Percentiles rank a stretch among this genome's conserved stretches.
These are phyloP conservation scores for Naganishia antarctica DNA, from an alignment of 768 basidiomycete species.

Conservation along the genomic window DNA sequence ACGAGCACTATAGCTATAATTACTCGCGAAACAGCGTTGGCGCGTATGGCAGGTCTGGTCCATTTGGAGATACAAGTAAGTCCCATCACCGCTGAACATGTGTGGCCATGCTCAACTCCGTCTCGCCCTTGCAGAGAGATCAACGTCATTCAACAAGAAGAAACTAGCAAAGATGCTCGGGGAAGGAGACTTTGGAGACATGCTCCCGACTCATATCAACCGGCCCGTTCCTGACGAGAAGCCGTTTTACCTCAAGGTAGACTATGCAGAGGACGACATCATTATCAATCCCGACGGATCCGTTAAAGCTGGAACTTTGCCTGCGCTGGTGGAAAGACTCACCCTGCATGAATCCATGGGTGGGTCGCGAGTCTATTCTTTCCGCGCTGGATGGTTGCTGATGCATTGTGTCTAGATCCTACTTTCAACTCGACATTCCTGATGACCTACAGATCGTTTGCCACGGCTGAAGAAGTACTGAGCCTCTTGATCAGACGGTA, in stretches of 20 bases:
- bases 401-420: slow-evolving; percentile 55
- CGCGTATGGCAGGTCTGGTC: neutral
- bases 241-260: slow-evolving; percentile 82
- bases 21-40: slow-evolving; percentile 16
- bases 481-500: slow-evolving; percentile 76
- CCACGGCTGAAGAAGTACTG: slow-evolving; percentile 72
- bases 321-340: slow-evolving; percentile 78
- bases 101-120: neutral
- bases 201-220: neutral
- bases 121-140: neutral
- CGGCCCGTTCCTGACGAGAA: slow-evolving; percentile 26
- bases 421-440: slow-evolving; percentile 83
- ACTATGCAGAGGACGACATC: slow-evolving; percentile 74
- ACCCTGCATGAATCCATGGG: slow-evolving; percentile 86
- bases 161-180: slow-evolving; percentile 48
- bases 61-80: slow-evolving; percentile 21
- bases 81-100: neutral
- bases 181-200: slow-evolving; percentile 34
- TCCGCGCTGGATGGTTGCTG: neutral
- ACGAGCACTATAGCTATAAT: slow-evolving; percentile 17
- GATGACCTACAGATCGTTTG: slow-evolving; percentile 94
- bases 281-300: slow-evolving; percentile 75
- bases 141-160: slow-evolving; percentile 28
- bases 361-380: slow-evolving; percentile 48
- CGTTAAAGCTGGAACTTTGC: slow-evolving; percentile 78